Evolutionary conservation across 1,139 yeast species (phyloP).

Genomic region (Yamadazyma dushanensis): DNA sequence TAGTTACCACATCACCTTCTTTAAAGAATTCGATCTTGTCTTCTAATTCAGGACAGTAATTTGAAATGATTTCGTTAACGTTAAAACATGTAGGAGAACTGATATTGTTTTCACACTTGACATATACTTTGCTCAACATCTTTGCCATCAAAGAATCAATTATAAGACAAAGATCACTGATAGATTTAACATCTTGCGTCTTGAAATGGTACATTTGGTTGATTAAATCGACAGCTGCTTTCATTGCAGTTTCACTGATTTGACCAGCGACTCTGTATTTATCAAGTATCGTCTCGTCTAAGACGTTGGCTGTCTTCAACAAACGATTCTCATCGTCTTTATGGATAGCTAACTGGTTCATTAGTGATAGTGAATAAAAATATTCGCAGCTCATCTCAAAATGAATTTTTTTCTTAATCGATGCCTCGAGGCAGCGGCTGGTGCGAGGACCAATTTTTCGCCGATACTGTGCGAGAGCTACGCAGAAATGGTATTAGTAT

Average conservation of each 20-base stretch:
- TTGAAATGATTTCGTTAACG: conserved; percentile 73
- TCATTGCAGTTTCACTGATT: conserved; percentile 82
- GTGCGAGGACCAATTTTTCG: no score
- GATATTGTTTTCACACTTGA: conserved; percentile 78
- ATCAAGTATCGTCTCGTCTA: conserved; percentile 62
- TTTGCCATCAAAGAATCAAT: conserved; percentile 73
- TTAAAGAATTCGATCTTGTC: conserved; percentile 49
- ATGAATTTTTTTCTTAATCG: not conserved
- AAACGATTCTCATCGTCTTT: conserved; percentile 73
- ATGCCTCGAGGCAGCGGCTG: not conserved
- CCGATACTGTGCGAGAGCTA: no score
- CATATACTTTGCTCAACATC: conserved; percentile 54
- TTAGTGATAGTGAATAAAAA: conserved; percentile 1
- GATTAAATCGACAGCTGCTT: conserved; percentile 64
- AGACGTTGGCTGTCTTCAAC: conserved; percentile 70
- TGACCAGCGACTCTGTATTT: conserved; percentile 91
- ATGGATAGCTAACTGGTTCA: conserved; percentile 58
- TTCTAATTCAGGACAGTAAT: conserved; percentile 87
- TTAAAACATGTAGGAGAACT: conserved; percentile 89
- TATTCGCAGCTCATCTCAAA: conserved; percentile 6
- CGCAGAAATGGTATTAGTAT: not conserved
- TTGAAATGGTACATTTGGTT: conserved; percentile 68
- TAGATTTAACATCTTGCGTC: conserved; percentile 46
- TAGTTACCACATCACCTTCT: conserved; percentile 83
- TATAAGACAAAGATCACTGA: conserved; percentile 77